Percentiles rank a stretch among this genome's conserved stretches.
Evolutionary conservation across 768 basidiomycete genomes (phyloP).

Genomic region (Mycena vitilis): DNA sequence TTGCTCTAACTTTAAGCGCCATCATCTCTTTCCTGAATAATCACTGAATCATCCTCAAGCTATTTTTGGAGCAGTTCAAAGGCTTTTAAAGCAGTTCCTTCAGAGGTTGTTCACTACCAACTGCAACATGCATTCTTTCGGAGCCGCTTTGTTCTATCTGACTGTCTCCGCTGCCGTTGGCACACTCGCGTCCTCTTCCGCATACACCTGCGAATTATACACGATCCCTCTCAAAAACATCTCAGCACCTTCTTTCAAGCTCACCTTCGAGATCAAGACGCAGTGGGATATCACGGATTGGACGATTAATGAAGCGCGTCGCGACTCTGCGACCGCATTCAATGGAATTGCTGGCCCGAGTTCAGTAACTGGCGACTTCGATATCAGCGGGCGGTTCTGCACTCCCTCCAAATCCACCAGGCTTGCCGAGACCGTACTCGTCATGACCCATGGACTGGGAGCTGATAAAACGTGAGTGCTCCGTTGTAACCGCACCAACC

Average conservation of each 20-base stretch:
- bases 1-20: no score
- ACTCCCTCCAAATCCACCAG: background rate
- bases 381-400: constrained; percentile 30
- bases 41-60: background rate
- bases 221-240: constrained; percentile 27
- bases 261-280: constrained; percentile 24
- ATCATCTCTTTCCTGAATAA: no score
- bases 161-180: background rate
- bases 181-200: background rate
- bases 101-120: background rate
- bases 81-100: background rate
- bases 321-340: constrained; percentile 28
- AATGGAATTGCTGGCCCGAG: constrained; percentile 22
- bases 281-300: constrained; percentile 27
- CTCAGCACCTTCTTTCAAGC: constrained; percentile 19
- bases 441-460: constrained; percentile 30
- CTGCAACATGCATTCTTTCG: background rate
- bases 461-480: constrained; percentile 23
- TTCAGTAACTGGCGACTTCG: constrained; percentile 12
- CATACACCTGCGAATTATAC: constrained; percentile 18
- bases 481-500: background rate
- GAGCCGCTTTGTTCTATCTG: background rate
- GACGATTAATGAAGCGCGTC: constrained; percentile 28
- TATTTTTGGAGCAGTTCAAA: background rate
- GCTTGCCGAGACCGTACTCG: constrained; percentile 17